phyloP scores from a whole-genome alignment of 176 grass and related monocot species.

The Elaeis guineensis region DNA sequence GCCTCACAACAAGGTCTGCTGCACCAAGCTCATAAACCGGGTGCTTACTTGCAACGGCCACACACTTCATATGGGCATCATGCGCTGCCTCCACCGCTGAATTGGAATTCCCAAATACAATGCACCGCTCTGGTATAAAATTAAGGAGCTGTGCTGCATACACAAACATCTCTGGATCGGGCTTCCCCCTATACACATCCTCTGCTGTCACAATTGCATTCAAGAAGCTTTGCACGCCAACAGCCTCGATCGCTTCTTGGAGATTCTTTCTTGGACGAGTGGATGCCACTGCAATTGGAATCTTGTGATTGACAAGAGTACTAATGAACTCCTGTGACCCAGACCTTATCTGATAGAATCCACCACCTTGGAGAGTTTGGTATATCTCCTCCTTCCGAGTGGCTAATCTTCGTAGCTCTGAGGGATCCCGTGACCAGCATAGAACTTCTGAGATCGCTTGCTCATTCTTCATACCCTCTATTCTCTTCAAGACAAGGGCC shows the following conservation, averaged over 20 bases:
- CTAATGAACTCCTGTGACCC: conserved; percentile 83
- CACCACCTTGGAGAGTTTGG: conserved; percentile 29
- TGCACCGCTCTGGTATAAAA: conserved; percentile 77
- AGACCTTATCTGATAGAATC: conserved; percentile 49
- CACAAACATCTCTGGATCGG: conserved; percentile 88
- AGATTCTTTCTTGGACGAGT: conserved; percentile 58
- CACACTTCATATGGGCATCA: conserved; percentile 84
- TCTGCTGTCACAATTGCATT: conserved; percentile 54
- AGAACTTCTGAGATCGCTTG: conserved; percentile 88
- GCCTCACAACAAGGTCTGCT: conserved; percentile 72
- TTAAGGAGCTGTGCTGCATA: conserved; percentile 77
- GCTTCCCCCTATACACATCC: conserved; percentile 79
- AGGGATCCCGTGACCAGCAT: conserved; percentile 71
- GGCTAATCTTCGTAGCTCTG: conserved; percentile 48
- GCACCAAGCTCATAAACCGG: conserved; percentile 72
- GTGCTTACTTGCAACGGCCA: conserved; percentile 68
- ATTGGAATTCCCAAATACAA: conserved; percentile 92
- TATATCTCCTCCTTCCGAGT: conserved; percentile 74
- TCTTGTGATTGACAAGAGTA: conserved; percentile 75
- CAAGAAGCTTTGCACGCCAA: conserved; percentile 45
- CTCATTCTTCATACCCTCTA: conserved; percentile 89
- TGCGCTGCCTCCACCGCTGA: conserved; percentile 70
- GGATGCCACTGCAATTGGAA: conserved; percentile 69
- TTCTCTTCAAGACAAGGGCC: conserved; percentile 42
- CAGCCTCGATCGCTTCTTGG: conserved; percentile 58